Percentiles rank a stretch among this genome's conserved stretches.
Evolutionary conservation across 2,329 filamentous ascomycete species (phyloP).

Genomic region (Phialemonium atrogriseum): DNA sequence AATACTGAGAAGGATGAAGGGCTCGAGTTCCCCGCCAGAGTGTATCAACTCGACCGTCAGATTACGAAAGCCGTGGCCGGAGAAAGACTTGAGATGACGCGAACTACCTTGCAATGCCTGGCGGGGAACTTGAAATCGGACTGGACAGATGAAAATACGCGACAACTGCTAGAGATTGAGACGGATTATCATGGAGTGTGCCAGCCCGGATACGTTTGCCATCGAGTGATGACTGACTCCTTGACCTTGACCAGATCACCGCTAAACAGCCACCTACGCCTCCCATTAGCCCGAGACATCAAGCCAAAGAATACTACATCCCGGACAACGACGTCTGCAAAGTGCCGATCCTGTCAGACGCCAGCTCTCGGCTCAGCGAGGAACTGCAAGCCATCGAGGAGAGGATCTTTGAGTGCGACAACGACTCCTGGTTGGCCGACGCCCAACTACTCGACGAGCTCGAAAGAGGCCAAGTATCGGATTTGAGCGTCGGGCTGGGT

Average conservation of each 20-base stretch:
- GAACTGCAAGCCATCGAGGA: conserved; percentile 15
- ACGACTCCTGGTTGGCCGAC: conserved; percentile 10
- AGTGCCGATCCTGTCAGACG: conserved; percentile 13
- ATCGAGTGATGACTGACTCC: no score
- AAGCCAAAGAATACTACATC: conserved; percentile 6
- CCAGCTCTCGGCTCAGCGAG: conserved; percentile 11
- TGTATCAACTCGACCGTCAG: conserved; percentile 1
- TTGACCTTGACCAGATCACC: conserved; percentile 5
- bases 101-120: conserved; percentile 10
- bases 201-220: no score
- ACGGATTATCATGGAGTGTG: no score
- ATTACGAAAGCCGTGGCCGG: conserved; percentile 9
- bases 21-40: conserved; percentile 13
- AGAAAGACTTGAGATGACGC: conserved; percentile 15
- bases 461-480: neutral
- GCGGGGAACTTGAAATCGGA: conserved; percentile 9
- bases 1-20: conserved; percentile 15
- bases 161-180: neutral
- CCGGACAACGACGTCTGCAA: conserved; percentile 10
- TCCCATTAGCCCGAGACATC: conserved; percentile 13
- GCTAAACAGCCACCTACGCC: conserved; percentile 13
- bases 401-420: conserved; percentile 12
- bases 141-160: conserved; percentile 10
- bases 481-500: neutral
- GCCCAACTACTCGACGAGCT: neutral